Evolutionary conservation across 164 flowering plant genomes (phyloP).

Genomic region (Sextonia rubra): DNA sequence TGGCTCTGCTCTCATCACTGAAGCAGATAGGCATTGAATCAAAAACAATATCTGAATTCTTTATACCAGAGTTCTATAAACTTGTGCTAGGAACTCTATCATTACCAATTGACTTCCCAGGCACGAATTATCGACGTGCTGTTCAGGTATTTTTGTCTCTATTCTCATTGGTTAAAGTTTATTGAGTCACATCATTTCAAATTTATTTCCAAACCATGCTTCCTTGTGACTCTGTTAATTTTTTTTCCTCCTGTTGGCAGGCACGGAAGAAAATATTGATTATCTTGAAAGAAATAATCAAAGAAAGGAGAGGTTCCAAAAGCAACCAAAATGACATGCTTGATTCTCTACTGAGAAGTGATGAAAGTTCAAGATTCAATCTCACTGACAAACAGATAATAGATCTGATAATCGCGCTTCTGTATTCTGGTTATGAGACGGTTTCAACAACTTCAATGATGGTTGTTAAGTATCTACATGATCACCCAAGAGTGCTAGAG

Average conservation of each 20-base stretch:
- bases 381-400: conserved; percentile 57
- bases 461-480: conserved; percentile 68
- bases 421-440: conserved; percentile 74
- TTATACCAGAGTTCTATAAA: conserved; percentile 80
- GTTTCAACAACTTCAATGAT: conserved; percentile 74
- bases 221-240: not conserved
- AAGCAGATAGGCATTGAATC: conserved; percentile 72
- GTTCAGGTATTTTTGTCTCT: conserved; percentile 41
- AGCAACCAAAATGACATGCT: conserved; percentile 46
- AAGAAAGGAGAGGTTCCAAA: conserved; percentile 47
- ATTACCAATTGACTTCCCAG: conserved; percentile 86
- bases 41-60: conserved; percentile 30
- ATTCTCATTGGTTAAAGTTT: not conserved
- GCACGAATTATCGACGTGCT: conserved; percentile 71
- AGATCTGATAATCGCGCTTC: conserved; percentile 54
- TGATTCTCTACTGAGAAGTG: conserved; percentile 37
- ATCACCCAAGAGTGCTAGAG: conserved; percentile 62
- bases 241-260: conserved; percentile 20
- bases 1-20: conserved; percentile 80
- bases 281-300: conserved; percentile 34
- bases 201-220: not conserved
- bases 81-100: conserved; percentile 85
- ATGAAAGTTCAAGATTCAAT: conserved; percentile 27
- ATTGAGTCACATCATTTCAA: not conserved
- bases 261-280: conserved; percentile 45